Evolutionary conservation across 1,284 basidiomycete genomes (phyloP).

Genomic region (Pyrrhoderma noxium): DNA sequence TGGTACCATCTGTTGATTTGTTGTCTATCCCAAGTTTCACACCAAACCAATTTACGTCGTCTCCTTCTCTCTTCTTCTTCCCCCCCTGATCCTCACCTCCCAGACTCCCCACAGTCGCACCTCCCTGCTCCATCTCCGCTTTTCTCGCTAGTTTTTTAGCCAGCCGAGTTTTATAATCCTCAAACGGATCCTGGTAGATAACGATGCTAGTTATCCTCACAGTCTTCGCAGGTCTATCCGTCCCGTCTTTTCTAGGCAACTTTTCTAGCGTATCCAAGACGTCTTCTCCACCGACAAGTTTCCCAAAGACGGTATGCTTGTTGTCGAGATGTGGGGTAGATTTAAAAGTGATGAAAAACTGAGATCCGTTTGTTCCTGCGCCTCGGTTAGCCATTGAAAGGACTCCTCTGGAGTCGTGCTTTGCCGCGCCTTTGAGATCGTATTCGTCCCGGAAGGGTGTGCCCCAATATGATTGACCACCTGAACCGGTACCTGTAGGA

Average conservation of each 20-base stretch:
- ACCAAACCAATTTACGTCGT: constrained; percentile 81
- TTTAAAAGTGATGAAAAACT: constrained; percentile 88
- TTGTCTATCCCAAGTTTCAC: constrained; percentile 54
- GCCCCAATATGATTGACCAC: constrained; percentile 93
- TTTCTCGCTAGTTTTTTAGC: constrained; percentile 66
- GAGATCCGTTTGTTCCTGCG: constrained; percentile 77
- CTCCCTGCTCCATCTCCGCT: constrained; percentile 43
- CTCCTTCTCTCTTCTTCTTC: constrained; percentile 41
- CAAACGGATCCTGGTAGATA: constrained; percentile 82
- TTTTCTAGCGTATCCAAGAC: constrained; percentile 81
- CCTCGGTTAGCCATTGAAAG: constrained; percentile 94
- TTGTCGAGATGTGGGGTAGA: constrained; percentile 73
- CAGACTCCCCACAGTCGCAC: too few species aligned
- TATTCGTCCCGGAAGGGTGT: constrained; percentile 93
- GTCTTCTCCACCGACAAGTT: constrained; percentile 90
- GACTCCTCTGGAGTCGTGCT: constrained; percentile 75
- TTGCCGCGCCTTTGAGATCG: constrained; percentile 75
- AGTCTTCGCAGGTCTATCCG: constrained; percentile 79
- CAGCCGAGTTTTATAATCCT: constrained; percentile 72
- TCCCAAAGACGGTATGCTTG: constrained; percentile 95
- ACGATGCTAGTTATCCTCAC: constrained; percentile 73
- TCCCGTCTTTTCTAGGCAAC: constrained; percentile 73
- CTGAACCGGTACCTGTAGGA: constrained; percentile 91
- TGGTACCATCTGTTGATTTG: constrained; percentile 22
- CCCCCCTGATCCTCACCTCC: constrained; percentile 21